These are phyloP conservation scores for Miscanthus lutarioriparius DNA, from an alignment of 176 grass and related monocot species.

Conservation along the genomic window DNA sequence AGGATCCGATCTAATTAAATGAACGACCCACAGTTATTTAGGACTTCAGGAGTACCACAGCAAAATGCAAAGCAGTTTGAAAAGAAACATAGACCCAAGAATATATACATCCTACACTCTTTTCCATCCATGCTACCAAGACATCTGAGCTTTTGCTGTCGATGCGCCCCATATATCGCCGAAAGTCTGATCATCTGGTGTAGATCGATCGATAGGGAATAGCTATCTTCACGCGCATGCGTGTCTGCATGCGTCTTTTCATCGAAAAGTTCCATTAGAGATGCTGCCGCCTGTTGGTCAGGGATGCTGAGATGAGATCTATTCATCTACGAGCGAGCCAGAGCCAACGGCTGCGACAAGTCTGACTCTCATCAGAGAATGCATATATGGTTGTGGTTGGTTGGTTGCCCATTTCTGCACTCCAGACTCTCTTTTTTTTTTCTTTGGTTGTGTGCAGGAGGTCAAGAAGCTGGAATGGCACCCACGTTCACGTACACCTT, in stretches of 20 bases:
- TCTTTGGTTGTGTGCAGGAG: not conserved
- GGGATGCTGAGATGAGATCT: not conserved
- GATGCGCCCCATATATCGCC: slow-evolving; percentile 24
- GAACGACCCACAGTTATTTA: no score
- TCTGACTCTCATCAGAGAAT: not conserved
- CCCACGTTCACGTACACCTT: not conserved
- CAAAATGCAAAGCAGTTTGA: no score
- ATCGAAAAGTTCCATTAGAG: slow-evolving; percentile 21
- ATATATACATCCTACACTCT: not conserved
- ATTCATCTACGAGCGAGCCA: not conserved
- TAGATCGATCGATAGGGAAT: slow-evolving; percentile 7
- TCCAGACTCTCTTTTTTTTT: not conserved
- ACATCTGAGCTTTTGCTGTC: slow-evolving; percentile 3
- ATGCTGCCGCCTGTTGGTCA: slow-evolving; percentile 1
- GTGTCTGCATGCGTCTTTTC: slow-evolving; percentile 18
- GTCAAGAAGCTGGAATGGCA: slow-evolving; percentile 28
- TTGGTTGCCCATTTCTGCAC: not conserved
- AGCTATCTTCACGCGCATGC: not conserved
- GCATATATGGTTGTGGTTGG: not conserved
- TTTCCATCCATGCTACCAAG: not conserved
- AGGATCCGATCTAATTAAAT: no score
- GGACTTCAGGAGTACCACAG: no score
- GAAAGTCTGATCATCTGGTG: slow-evolving; percentile 27
- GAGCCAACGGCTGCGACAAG: slow-evolving; percentile 16
- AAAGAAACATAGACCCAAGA: not conserved